Conservation (phyloP, 441 rosid genomes). For the Capsella rubella region DNA sequence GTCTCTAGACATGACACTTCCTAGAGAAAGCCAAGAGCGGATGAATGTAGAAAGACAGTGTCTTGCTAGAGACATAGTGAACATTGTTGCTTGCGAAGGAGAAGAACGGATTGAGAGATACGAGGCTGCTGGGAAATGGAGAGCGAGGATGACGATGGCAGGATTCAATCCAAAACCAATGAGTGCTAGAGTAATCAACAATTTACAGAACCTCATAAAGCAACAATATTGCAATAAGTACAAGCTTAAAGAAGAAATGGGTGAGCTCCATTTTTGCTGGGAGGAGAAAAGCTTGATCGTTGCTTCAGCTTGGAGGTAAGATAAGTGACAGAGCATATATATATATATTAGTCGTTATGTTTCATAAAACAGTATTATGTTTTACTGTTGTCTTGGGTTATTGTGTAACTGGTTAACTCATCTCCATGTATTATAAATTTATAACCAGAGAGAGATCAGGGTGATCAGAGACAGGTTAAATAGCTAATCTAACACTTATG, state of each 20-base stretch:
- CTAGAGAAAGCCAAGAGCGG: constrained; percentile 95
- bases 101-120: constrained; percentile 94
- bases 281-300: constrained; percentile 90
- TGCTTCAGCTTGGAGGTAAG: constrained; percentile 94
- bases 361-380: constrained; percentile 5
- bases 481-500: constrained; percentile 42
- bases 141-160: constrained; percentile 97
- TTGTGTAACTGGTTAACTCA: constrained; percentile 33
- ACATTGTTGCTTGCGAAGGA: constrained; percentile 95
- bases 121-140: constrained; percentile 97
- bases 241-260: constrained; percentile 69
- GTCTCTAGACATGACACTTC: constrained; percentile 91
- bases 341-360: constrained; percentile 5
- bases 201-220: constrained; percentile 59
- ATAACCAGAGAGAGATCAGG: constrained; percentile 36
- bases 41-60: constrained; percentile 96
- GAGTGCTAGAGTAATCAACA: constrained; percentile 59
- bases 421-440: constrained; percentile 39
- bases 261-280: constrained; percentile 90
- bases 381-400: constrained; percentile 31
- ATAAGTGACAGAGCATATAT: constrained; percentile 1
- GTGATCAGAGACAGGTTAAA: constrained; percentile 24
- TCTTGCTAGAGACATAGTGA: constrained; percentile 95
- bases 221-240: constrained; percentile 73
- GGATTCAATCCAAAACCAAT: constrained; percentile 75